phyloP scores from a whole-genome alignment of 2,329 filamentous ascomycete species.

The Graphium sp. region DNA sequence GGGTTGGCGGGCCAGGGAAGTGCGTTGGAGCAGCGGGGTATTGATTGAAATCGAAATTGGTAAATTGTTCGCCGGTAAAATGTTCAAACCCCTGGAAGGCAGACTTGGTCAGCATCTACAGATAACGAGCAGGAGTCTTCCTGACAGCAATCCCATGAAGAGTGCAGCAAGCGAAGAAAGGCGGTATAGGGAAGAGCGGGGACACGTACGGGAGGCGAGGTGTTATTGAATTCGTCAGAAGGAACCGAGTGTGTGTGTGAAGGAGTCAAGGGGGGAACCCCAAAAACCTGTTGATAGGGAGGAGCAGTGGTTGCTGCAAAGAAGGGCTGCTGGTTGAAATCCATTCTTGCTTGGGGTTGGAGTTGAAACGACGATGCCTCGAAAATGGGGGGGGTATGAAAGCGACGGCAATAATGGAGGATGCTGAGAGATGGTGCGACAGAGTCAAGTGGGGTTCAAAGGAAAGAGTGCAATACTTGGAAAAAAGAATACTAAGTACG shows the following conservation, averaged over 20 bases:
- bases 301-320: constrained; percentile 22
- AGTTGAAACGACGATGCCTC: background rate
- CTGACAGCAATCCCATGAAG: constrained; percentile 1
- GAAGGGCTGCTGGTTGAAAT: constrained; percentile 33
- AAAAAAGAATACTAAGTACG: no score
- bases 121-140: constrained; percentile 5
- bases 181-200: constrained; percentile 5
- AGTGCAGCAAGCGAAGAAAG: constrained; percentile 11
- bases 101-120: background rate
- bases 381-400: background rate
- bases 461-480: no score
- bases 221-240: constrained; percentile 36
- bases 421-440: no score
- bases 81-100: background rate
- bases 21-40: no score
- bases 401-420: background rate
- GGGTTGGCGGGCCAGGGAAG: constrained; percentile 32
- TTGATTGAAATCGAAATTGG: constrained; percentile 7
- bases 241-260: constrained; percentile 35
- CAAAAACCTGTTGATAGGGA: constrained; percentile 36
- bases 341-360: constrained; percentile 21
- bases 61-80: background rate
- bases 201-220: constrained; percentile 35
- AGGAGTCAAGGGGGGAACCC: constrained; percentile 34
- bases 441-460: no score